phyloP scores from a whole-genome alignment of 331 rosid species.

The Saraca asoca region DNA sequence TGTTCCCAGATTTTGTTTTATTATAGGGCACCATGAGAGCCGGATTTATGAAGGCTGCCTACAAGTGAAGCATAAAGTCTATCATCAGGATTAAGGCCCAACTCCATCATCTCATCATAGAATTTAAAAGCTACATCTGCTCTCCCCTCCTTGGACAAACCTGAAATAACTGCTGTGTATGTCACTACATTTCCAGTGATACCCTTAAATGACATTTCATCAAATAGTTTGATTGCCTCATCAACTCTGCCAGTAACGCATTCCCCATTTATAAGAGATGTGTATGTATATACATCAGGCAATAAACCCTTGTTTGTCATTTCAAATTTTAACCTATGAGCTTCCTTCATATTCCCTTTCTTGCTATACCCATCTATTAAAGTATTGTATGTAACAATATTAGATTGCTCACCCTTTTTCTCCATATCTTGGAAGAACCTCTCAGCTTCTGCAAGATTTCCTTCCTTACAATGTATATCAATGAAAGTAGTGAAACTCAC shows the following conservation, averaged over 20 bases:
- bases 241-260: conserved; percentile 65
- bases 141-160: conserved; percentile 84
- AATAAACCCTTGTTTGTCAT: conserved; percentile 59
- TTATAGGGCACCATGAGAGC: conserved; percentile 20
- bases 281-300: conserved; percentile 71
- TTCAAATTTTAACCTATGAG: conserved; percentile 52
- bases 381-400: conserved; percentile 64
- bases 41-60: conserved; percentile 56
- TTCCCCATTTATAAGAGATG: conserved; percentile 79
- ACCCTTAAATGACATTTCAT: conserved; percentile 62
- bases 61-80: conserved; percentile 67
- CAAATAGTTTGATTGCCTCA: conserved; percentile 57
- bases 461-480: conserved; percentile 84
- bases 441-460: conserved; percentile 72
- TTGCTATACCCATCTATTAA: conserved; percentile 67
- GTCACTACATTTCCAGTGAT: conserved; percentile 54
- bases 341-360: conserved; percentile 66
- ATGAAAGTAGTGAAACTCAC: conserved; percentile 65
- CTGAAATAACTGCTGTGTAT: conserved; percentile 67
- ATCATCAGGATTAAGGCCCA: conserved; percentile 71
- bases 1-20: conserved; percentile 25
- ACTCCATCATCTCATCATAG: conserved; percentile 70
- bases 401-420: conserved; percentile 58
- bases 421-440: conserved; percentile 59
- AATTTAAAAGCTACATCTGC: conserved; percentile 69